phyloP scores from a whole-genome alignment of 129 eudicot genomes.

The Flaveria linearis region DNA sequence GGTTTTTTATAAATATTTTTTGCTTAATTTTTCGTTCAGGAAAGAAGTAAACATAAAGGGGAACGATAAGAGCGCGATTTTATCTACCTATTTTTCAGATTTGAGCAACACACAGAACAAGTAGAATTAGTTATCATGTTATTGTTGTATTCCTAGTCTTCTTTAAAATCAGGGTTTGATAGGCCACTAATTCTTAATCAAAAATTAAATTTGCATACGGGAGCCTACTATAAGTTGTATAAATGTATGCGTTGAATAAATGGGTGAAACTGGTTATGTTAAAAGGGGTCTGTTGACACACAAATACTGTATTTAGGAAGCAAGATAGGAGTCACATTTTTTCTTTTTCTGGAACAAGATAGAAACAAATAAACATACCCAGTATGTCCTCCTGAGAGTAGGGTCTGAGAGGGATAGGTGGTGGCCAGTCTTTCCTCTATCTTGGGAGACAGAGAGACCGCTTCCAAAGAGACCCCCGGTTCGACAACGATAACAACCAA shows the following conservation, averaged over 20 bases:
- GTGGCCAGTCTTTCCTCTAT: too few relatives aligned
- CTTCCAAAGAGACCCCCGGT: too few relatives aligned
- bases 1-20: not conserved
- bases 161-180: not conserved
- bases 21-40: conserved; percentile 45
- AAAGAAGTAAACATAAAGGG: conserved; percentile 57
- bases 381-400: too few relatives aligned
- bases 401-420: too few relatives aligned
- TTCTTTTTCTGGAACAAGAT: too few relatives aligned
- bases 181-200: not conserved
- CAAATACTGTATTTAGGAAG: too few relatives aligned
- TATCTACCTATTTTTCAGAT: conserved; percentile 62
- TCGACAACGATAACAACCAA: too few relatives aligned
- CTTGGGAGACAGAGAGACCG: too few relatives aligned
- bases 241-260: too few relatives aligned
- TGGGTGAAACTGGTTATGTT: not conserved
- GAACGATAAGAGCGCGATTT: conserved; percentile 43
- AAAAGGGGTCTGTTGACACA: not conserved
- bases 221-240: too few relatives aligned
- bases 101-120: conserved; percentile 15
- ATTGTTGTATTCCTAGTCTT: conserved; percentile 2
- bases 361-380: too few relatives aligned
- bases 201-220: not conserved
- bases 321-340: too few relatives aligned
- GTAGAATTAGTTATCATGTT: conserved; percentile 7